Conservation (phyloP, 768 basidiomycete genomes). For the Suillus weaverae region DNA sequence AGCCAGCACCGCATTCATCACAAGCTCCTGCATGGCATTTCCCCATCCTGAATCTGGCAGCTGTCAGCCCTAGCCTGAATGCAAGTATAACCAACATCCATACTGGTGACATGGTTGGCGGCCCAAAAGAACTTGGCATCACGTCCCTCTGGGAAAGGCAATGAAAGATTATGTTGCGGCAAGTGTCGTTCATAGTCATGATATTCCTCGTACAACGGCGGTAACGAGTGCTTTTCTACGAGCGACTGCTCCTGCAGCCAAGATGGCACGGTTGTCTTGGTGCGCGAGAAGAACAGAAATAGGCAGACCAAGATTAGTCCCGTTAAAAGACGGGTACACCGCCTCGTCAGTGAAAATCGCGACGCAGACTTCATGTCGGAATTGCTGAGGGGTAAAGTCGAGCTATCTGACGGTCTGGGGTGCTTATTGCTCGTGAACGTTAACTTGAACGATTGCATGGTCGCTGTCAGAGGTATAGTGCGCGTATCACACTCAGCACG, state of each 20-base stretch:
- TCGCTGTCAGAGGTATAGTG: background rate
- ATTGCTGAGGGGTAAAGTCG: conserved; percentile 19
- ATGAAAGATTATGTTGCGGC: conserved; percentile 43
- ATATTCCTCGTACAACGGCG: conserved; percentile 48
- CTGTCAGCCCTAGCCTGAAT: background rate
- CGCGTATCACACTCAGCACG: background rate
- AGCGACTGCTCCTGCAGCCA: background rate
- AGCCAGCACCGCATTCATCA: conserved; percentile 52
- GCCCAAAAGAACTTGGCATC: conserved; percentile 48
- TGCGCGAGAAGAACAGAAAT: conserved; percentile 3
- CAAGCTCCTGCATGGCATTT: conserved; percentile 58
- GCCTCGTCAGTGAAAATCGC: conserved; percentile 11
- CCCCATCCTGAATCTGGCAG: conserved; percentile 56
- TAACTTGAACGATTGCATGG: conserved; percentile 12
- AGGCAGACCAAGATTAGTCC: background rate
- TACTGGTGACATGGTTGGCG: conserved; percentile 47
- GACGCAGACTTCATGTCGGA: conserved; percentile 11
- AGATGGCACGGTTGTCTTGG: too few relatives aligned
- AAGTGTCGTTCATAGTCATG: conserved; percentile 43
- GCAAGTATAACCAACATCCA: conserved; percentile 7
- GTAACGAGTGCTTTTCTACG: conserved; percentile 21
- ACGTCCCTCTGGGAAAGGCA: conserved; percentile 41
- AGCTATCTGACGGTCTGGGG: conserved; percentile 2
- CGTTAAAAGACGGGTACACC: conserved; percentile 6
- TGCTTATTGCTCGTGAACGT: conserved; percentile 7